Conservation (phyloP, 2,329 filamentous ascomycete genomes). For the Magnaporthales sp. region DNA sequence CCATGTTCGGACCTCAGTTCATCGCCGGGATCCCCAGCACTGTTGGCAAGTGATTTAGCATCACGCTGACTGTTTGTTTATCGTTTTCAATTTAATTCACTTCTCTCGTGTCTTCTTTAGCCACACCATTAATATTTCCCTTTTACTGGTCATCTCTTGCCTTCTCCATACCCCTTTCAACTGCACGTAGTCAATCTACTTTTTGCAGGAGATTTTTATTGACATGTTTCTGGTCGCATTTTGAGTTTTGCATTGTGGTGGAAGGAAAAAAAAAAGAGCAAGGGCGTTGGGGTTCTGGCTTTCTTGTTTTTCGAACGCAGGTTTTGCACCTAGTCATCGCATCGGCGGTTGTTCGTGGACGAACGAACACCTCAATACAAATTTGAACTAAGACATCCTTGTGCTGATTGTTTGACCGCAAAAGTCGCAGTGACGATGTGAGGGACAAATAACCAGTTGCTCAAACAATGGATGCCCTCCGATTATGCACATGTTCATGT, state of each 20-base stretch:
- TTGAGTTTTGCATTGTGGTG: neutral
- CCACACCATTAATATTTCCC: neutral
- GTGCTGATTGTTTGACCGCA: neutral
- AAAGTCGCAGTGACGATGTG: neutral
- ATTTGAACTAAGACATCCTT: neutral
- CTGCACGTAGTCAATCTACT: neutral
- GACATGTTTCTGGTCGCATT: neutral
- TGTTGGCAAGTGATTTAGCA: neutral
- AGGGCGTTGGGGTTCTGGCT: neutral
- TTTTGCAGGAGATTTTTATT: neutral
- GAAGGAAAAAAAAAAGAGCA: neutral
- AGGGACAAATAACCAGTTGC: too few species aligned
- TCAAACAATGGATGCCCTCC: too few species aligned
- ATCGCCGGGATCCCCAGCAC: neutral
- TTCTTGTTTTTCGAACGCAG: neutral
- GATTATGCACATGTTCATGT: too few species aligned
- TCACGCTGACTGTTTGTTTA: neutral
- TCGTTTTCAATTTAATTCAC: neutral
- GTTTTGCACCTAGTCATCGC: neutral
- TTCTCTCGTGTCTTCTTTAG: neutral
- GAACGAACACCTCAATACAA: neutral
- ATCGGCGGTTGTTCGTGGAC: neutral
- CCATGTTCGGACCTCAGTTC: constrained; percentile 3
- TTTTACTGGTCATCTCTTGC: neutral
- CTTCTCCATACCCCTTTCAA: neutral